These are phyloP conservation scores for Mycena sp. DNA, from an alignment of 1,284 basidiomycete species.

Conservation along the genomic window DNA sequence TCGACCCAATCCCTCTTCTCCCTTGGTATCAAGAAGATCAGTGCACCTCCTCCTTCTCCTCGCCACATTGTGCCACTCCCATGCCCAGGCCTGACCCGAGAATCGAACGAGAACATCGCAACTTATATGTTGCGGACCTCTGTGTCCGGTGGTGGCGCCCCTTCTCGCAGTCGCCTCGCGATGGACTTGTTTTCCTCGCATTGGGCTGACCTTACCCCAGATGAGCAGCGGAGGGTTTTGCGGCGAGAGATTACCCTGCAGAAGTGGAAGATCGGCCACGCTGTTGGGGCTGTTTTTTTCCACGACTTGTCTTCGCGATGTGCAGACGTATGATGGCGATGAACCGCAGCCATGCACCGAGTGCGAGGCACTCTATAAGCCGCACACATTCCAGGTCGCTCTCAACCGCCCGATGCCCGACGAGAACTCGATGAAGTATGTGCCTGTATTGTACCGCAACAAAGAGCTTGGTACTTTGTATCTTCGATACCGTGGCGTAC, in stretches of 20 bases:
- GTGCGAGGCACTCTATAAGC: slow-evolving; percentile 18
- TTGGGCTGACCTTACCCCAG: slow-evolving; percentile 6
- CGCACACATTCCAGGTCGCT: slow-evolving; percentile 28
- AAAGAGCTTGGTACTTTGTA: slow-evolving; percentile 24
- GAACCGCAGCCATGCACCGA: slow-evolving; percentile 28
- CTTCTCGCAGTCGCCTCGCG: slow-evolving; percentile 5
- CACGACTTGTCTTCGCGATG: not conserved
- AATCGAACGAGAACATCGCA: slow-evolving; percentile 12
- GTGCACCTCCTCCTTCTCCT: no score
- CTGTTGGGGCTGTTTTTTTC: slow-evolving; percentile 1
- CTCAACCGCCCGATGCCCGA: slow-evolving; percentile 23
- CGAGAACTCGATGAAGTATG: slow-evolving; percentile 27
- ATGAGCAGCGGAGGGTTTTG: slow-evolving; percentile 21
- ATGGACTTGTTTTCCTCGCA: not conserved
- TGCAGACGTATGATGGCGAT: slow-evolving; percentile 8
- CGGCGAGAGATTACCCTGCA: slow-evolving; percentile 17
- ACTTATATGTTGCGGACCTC: slow-evolving; percentile 21
- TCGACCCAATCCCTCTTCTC: not conserved
- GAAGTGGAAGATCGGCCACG: slow-evolving; percentile 22
- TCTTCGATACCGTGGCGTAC: slow-evolving; percentile 24
- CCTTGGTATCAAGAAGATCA: not conserved
- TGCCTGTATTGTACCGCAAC: slow-evolving; percentile 23
- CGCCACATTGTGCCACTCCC: not conserved
- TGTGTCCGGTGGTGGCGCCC: slow-evolving; percentile 23
- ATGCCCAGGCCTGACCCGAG: slow-evolving; percentile 25